phyloP scores from a whole-genome alignment of 805 yeast genomes.

The Barnettozyma wickerhamii region DNA sequence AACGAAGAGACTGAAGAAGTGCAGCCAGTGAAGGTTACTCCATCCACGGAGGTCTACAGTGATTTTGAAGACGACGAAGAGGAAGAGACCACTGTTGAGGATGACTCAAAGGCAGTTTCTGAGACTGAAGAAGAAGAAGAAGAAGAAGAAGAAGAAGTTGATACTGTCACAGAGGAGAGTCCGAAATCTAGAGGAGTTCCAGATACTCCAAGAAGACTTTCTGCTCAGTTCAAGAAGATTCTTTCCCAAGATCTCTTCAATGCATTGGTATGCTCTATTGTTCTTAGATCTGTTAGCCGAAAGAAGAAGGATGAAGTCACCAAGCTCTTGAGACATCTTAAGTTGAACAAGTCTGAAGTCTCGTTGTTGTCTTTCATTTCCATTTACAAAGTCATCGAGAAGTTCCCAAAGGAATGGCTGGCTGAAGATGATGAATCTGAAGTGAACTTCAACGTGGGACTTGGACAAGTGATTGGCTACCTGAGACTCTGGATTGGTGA shows the following conservation, averaged over 20 bases:
- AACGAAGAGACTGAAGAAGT: conserved; percentile 10
- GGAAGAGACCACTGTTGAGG: conserved; percentile 9
- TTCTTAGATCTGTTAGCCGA: conserved; percentile 19
- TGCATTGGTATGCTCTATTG: conserved; percentile 22
- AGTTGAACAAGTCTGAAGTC: conserved; percentile 17
- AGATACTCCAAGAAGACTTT: conserved; percentile 7
- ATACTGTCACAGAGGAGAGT: conserved; percentile 2
- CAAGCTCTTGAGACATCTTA: conserved; percentile 18
- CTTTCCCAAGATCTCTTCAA: conserved; percentile 24
- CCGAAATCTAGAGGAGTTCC: no score
- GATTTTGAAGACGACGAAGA: conserved; percentile 8
- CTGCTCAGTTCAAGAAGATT: conserved; percentile 17
- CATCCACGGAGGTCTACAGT: background rate
- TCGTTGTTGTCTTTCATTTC: conserved; percentile 25
- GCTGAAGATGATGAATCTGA: conserved; percentile 10
- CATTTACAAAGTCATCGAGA: conserved; percentile 23
- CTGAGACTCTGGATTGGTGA: conserved; percentile 30
- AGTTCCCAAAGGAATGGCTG: conserved; percentile 24
- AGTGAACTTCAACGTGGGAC: conserved; percentile 14
- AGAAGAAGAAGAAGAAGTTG: conserved; percentile 4
- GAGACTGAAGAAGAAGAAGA: conserved; percentile 3
- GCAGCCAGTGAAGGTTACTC: background rate
- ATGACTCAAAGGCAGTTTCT: background rate
- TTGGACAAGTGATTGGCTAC: conserved; percentile 16
- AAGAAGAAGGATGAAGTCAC: conserved; percentile 15